Evolutionary conservation across 305 asterid species (phyloP), one percentile per base, ranked within the genome.

Genomic region (Coffea humblotiana): DNA sequence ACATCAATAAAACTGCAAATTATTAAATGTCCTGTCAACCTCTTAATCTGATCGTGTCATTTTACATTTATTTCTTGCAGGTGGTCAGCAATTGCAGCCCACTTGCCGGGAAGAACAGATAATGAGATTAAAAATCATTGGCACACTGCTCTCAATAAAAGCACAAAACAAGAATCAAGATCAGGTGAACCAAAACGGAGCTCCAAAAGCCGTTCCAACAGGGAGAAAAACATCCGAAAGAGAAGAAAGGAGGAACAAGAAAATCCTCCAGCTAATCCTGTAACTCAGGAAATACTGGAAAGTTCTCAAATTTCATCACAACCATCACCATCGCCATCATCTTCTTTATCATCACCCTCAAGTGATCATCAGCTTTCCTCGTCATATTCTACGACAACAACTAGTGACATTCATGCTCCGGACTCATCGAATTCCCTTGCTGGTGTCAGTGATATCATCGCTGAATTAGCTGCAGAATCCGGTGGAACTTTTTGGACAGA

Each of bases 81-180:
- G 35, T 84, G 87, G 87, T 84, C 87, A 0, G 77, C 75, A 1
- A 84, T 84, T 63, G 79, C 87, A n/a, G 52, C 56, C 8, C 81
- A 81, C 8, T 81, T 84, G 6, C 87, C 85, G 4, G 85, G 83
- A 56, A 84, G 87, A 72, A 68, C 87, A 66, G 87, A 84, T 8
- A 82, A 84, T 3, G 87, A 84, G 51, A 76, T 84, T 5, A 84
- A 84, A 13, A 84, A 84, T 43, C 85, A 84, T 43, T 84, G 85
- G 87, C 85, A 84, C 52, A 81, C 82, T 0, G 0, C 77, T 2
- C 77, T 80, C 2, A 80, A 77, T 80, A 83, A 83, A 23, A 67
- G 71, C 32, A 32, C 72, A n/a, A 40, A 77, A 19, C 47, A 76
- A 15, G 23, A 63, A 19, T 16, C 58, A 25, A 35, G 13, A 16